Evolutionary conservation across 2,329 filamentous ascomycete genomes (phyloP), one percentile per base, ranked within the genome.

Genomic region (Hymenoscyphus linearis): DNA sequence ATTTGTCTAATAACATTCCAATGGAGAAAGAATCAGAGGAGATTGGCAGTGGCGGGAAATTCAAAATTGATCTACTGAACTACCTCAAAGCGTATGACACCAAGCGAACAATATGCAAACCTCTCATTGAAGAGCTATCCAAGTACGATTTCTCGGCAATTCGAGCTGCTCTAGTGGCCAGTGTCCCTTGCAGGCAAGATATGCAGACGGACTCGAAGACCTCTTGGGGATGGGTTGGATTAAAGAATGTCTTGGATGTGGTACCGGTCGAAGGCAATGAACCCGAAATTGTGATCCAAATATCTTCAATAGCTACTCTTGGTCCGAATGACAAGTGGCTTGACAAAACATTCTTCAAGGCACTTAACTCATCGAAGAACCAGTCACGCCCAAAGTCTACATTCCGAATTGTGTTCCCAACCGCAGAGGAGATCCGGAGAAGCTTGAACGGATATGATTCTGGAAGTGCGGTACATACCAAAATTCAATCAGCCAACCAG

Each of bases 241-340:
- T 96, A 12, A 81, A 80, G 65, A 80, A 85, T 54, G 79, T 83
- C 1, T 76, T 96, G 9, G 74, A 76, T 16, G 73, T 73, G 2
- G 76, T 91, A 2, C 80, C 84, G 1, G 74, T 80, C 2, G 68
- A 75, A 18, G 74, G 74, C 7, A 59, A 37, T 40, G 64, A 61
- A 18, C 61, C 80, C 0, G 78, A 83, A 27, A 75, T 90, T 31
- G 81, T 85, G 1, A 73, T 82, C 3, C 85, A 95, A 74, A 77
- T 93, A 47, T 96, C 91, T 0, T 96, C 91, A 0, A 89, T 96
- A 55, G 91, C 91, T 2, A 91, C 90, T 0, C 78, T 96, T 0
- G 90, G 89, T 0, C 77, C 80, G 27, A 87, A 80, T 9, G 83
- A 91, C 57, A 83, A 80, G 58, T 96, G 91, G 91, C 77, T 96